Base-by-base conservation (phyloP, 352 stramenopile species). In the Pythium apleroticum region DNA sequence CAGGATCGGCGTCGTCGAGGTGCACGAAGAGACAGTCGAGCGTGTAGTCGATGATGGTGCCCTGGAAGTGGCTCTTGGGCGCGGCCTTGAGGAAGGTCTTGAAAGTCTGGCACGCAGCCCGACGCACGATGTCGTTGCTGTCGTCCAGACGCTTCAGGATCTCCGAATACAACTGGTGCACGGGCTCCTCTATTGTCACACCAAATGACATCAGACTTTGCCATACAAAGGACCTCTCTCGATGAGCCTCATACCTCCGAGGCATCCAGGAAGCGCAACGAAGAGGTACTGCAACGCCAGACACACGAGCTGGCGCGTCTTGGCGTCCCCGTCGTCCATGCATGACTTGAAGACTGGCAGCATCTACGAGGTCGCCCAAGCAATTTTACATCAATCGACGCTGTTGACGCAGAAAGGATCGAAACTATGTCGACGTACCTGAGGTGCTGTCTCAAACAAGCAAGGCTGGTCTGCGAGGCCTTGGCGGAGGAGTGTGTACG, bases 61-160 rank as follows among this genome's bases (percentile, higher is more conserved):
- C 90, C 63, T 70, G 73, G 57, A 97, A 94, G 59, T 97, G 86
- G 59, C 86, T 69, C 59, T 89, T 91, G 4, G 90, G 86, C 20
- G 91, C 87, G 27, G 87, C 84, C 53, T 75, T 77, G n/a, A 97
- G 73, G 50, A 98, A 97, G 14, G 83, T 92, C 25, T 69, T 81
- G 66, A 97, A 94, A 22, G 91, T 96, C 49, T 90, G 78, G 66
- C 91, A 98, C 6, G 88, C 88, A 9, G 86, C 80, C 58, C 88
- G 90, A 53, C 91, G 88, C 53, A 98, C 91, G 20, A 80, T 86
- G 60, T 98, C 90, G 63, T 94, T 96, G 66, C 88, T 96, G 71
- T 98, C 91, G 57, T 98, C 91, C 20, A 98, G 75, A 4, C 90
- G 89, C 75, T 98, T 98, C 52, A 98, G 74, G 54, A 98, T 92